These are phyloP conservation scores for Paxillus rubicundulus DNA, from an alignment of 768 basidiomycete genomes.

Conservation along the genomic window DNA sequence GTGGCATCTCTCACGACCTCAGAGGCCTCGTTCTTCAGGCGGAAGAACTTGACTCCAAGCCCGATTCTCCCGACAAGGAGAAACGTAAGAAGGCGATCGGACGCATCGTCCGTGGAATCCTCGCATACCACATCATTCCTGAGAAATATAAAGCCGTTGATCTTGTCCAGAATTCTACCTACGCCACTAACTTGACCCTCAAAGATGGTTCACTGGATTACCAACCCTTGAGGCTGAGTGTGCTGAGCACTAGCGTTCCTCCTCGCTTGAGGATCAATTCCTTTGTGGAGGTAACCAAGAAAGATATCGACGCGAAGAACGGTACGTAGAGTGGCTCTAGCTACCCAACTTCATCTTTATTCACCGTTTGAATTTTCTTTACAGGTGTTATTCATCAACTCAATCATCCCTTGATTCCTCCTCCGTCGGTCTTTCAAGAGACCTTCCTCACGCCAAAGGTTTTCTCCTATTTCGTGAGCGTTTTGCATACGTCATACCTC, in stretches of 20 bases:
- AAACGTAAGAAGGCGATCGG: slow-evolving; percentile 55
- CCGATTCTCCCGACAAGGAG: slow-evolving; percentile 45
- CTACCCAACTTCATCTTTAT: background rate
- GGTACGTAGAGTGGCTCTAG: slow-evolving; percentile 34
- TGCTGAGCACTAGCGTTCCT: slow-evolving; percentile 33
- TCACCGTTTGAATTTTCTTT: background rate
- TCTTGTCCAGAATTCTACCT: slow-evolving; percentile 54
- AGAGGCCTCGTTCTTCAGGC: slow-evolving; percentile 10
- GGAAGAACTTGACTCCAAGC: slow-evolving; percentile 41
- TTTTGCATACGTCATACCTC: background rate
- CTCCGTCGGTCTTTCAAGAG: slow-evolving; percentile 49
- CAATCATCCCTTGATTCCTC: slow-evolving; percentile 53
- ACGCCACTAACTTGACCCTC: slow-evolving; percentile 45
- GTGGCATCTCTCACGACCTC: slow-evolving; percentile 9
- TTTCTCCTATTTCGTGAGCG: slow-evolving; percentile 51
- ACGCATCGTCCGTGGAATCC: slow-evolving; percentile 49
- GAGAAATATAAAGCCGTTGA: slow-evolving; percentile 33
- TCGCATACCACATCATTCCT: slow-evolving; percentile 58
- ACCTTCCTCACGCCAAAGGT: slow-evolving; percentile 40
- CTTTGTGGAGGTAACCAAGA: slow-evolving; percentile 40
- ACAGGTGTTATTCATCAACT: slow-evolving; percentile 52
- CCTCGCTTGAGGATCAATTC: slow-evolving; percentile 47
- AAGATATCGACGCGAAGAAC: slow-evolving; percentile 47
- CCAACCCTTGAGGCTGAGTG: slow-evolving; percentile 44
- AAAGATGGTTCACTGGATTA: slow-evolving; percentile 41